A percentile compares a stretch with the other conserved stretches of the same genome.
Conservation (phyloP, 2,329 filamentous ascomycete genomes). For the Kalmusia sp. region DNA sequence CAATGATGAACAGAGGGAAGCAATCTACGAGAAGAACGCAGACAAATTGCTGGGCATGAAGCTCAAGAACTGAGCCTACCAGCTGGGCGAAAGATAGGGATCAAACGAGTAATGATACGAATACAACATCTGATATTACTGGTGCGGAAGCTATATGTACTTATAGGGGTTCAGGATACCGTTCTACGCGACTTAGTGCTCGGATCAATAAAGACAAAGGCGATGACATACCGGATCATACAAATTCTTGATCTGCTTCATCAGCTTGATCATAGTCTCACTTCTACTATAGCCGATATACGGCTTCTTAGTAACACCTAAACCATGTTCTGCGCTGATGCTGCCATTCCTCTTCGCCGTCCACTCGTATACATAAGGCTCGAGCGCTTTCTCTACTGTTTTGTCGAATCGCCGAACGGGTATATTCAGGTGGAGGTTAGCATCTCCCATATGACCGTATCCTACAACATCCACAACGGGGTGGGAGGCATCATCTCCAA, state of each 20-base stretch:
- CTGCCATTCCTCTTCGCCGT: conserved; percentile 85
- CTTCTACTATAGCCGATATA: conserved; percentile 93
- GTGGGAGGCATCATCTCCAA: conserved; percentile 73
- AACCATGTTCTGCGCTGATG: conserved; percentile 95
- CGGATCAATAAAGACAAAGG: not conserved
- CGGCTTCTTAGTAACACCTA: conserved; percentile 94
- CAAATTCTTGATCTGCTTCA: conserved; percentile 93
- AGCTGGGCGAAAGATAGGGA: not conserved
- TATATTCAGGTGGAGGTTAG: conserved; percentile 93
- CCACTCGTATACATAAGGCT: conserved; percentile 99
- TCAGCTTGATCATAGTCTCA: conserved; percentile 84
- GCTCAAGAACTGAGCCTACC: not conserved
- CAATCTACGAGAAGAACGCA: conserved; percentile 50
- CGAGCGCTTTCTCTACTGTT: conserved; percentile 82
- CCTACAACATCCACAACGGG: conserved; percentile 91
- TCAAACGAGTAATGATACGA: not conserved
- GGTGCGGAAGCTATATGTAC: conserved; percentile 65
- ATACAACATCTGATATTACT: conserved; percentile 9
- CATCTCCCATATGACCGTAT: conserved; percentile 98
- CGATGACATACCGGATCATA: conserved; percentile 85
- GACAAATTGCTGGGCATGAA: conserved; percentile 33
- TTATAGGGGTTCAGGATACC: conserved; percentile 99
- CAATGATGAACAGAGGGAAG: conserved; percentile 39
- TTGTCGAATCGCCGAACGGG: conserved; percentile 83
- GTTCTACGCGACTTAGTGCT: conserved; percentile 64